Evolutionary conservation across 2,329 filamentous ascomycete genomes (phyloP), one percentile per base, ranked within the genome.

Genomic region (Exophiala bonariae): DNA sequence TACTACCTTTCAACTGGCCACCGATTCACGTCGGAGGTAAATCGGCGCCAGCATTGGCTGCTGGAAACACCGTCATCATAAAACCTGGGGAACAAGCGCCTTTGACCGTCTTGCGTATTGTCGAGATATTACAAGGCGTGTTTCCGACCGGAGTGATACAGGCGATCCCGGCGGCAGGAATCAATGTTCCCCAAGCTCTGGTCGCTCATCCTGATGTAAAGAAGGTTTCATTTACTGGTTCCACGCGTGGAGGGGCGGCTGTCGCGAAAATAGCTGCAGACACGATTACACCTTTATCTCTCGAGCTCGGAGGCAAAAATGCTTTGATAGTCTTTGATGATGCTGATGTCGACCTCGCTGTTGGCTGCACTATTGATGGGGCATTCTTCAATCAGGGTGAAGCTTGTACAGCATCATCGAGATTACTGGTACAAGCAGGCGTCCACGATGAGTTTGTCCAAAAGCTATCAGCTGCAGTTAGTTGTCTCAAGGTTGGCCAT

Each of bases 291-390:
- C 89, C 87, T 0, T 78, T 87, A 1, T 71, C 93, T 1, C 76
- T 93, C 58, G 89, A 95, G 66, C 74, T 95, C 1, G 89, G 89
- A 3, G 89, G 89, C 33, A 95, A 95, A 66, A 85, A 86, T 0
- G 81, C 82, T 0, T 83, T 86, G 2, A 84, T 95, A 49, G 82
- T 95, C 1, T 81, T 86, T 64, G 83, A 87, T 41, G 89, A 95
- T 64, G 89, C 89, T 11, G 80, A 95, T 60, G 63, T 95, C 30
- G 77, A 86, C 23, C 74, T 81, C 20, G 88, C 89, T 0, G 89
- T 87, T 14, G 23, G 44, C 3, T 39, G 45, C 17, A 50, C 52
- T 18, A 30, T 38, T n/a, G 28, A 41, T 4, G 47, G 47, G 7
- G 47, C 42, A 26, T 50, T 47, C 37, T 30, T 50, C 36, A 52